phyloP scores from a whole-genome alignment of 306 rosid genomes.

The Cucumis hystrix region DNA sequence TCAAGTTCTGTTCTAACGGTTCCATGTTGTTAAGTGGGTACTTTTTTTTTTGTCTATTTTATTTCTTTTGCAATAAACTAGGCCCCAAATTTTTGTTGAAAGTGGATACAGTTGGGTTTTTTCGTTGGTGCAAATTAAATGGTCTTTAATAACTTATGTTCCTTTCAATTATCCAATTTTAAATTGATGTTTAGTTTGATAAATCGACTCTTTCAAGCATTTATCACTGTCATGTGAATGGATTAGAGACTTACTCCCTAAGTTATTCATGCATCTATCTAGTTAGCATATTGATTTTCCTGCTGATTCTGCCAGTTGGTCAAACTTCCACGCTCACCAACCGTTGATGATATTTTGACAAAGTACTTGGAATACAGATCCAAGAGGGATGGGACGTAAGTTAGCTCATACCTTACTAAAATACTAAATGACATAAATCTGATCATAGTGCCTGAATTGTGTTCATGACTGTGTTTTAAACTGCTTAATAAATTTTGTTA shows the following conservation, averaged over 20 bases:
- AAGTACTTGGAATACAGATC: slow-evolving; percentile 79
- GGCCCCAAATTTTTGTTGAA: background rate
- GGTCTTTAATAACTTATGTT: background rate
- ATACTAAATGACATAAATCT: background rate
- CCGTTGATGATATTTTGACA: slow-evolving; percentile 78
- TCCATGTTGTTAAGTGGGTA: background rate
- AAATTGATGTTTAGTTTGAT: background rate
- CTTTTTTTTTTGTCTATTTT: background rate
- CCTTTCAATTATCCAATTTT: background rate
- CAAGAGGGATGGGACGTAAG: slow-evolving; percentile 90
- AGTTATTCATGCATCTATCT: slow-evolving; percentile 4
- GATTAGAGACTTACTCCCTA: background rate
- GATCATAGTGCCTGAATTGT: background rate
- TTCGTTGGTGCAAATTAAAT: background rate
- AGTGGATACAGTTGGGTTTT: background rate
- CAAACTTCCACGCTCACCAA: slow-evolving; percentile 94
- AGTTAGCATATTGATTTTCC: slow-evolving; percentile 10
- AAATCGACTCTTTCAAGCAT: background rate
- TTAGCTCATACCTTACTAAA: slow-evolving; percentile 4
- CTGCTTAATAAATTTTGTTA: background rate
- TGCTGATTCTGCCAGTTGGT: slow-evolving; percentile 51
- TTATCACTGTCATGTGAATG: background rate
- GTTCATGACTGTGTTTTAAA: background rate
- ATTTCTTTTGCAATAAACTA: background rate
- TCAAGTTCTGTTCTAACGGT: background rate